phyloP scores from a whole-genome alignment of 2,329 filamentous ascomycete species.

The Pseudogymnoascus sp. region DNA sequence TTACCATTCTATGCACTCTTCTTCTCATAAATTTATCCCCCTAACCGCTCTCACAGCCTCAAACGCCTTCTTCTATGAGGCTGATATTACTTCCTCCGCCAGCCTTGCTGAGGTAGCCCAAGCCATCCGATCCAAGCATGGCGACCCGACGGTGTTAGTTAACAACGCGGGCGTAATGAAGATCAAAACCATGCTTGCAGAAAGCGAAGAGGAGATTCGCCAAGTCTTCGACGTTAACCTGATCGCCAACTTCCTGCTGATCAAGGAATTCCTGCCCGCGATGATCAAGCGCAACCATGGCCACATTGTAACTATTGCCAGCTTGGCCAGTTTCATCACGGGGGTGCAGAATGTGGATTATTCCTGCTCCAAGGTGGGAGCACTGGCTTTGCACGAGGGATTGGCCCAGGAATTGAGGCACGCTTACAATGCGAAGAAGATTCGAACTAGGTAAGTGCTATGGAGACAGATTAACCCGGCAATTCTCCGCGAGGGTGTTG shows the following conservation, averaged over 20 bases:
- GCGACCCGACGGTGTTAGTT: constrained; percentile 60
- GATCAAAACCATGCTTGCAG: constrained; percentile 48
- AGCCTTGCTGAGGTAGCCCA: constrained; percentile 43
- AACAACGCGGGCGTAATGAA: constrained; percentile 60
- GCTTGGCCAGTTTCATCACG: constrained; percentile 23
- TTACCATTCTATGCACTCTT: background rate
- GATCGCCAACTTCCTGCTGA: constrained; percentile 55
- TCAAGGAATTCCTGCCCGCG: constrained; percentile 56
- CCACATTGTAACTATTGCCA: constrained; percentile 62
- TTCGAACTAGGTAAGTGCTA: constrained; percentile 32
- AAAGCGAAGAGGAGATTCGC: constrained; percentile 46
- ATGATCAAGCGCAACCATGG: constrained; percentile 60
- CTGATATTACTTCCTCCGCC: constrained; percentile 54
- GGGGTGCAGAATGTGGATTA: constrained; percentile 47
- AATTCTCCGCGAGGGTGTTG: background rate
- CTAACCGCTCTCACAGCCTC: constrained; percentile 29
- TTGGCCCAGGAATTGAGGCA: constrained; percentile 47
- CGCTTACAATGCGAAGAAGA: constrained; percentile 52
- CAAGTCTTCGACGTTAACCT: constrained; percentile 65
- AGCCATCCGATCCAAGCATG: constrained; percentile 45
- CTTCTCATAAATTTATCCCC: background rate
- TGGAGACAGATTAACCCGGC: background rate
- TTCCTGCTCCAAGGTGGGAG: constrained; percentile 55
- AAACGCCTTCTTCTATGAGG: constrained; percentile 55
- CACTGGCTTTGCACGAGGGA: constrained; percentile 60